Base-by-base conservation (phyloP, 1,139 yeast genomes). In the Debaryomycetaceae sp. region DNA sequence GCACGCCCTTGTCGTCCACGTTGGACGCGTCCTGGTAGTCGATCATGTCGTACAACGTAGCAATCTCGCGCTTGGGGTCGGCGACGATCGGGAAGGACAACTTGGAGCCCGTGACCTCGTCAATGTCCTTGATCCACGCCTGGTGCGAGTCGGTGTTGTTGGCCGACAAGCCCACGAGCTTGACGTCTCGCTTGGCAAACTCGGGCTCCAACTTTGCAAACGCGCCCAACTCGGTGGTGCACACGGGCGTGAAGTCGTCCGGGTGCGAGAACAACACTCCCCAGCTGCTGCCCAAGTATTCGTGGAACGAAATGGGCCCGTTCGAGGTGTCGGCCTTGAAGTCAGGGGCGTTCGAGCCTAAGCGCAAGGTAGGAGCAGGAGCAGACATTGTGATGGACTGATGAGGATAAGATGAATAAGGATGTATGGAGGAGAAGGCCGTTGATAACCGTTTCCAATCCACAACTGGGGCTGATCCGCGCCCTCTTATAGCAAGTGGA, bases 221-320 rank as follows among this genome's bases (percentile, higher is more conserved):
- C 12, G 94, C 95, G 38, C 95, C 95, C 46, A 85, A 69, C 63
- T 85, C 95, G 31, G 95, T 85, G 43, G 95, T 85, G 61, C 95
- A 85, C 30, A 85, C 95, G 24, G 95, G 95, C 13, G 95, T 85
- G 66, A 81, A 83, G 55, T 85, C 95, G 28, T 85, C 95, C 32
- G 95, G 95, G 55, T 85, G 95, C 15, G 93, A 81, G 58, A 85
- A 85, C 47, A 85, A 65, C 25, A 85, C 76, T 30, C 75, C 76
- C 95, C 95, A 85, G 27, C 74, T 67, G 55, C 78, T 68, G 31
- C 92, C 93, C 45, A 82, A 61, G 62, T 65, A 85, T 36, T 82
- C 75, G 60, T 85, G 90, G 72, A 85, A 82, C 37, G 77, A 71
- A 48, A 85, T 73, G 40, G 71, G 68, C 32, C 95, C 95, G 37